Conservation (phyloP, 75 land plant genomes). For the Azolla pinnata region DNA sequence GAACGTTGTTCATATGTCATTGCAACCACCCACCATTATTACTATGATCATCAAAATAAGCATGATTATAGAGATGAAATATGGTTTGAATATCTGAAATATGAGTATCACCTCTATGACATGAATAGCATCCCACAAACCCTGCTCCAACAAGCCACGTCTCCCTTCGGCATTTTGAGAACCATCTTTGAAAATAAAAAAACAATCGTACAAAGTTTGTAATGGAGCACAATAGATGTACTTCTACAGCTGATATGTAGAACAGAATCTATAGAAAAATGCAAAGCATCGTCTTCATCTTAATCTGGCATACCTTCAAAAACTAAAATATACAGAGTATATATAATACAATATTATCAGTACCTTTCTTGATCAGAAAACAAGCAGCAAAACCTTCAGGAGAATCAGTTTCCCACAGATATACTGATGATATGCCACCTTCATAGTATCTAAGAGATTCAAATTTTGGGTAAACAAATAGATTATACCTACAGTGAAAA, state of each 20-base stretch:
- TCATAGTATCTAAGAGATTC: conserved; percentile 63
- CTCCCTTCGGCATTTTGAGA: conserved; percentile 73
- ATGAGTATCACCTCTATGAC: conserved; percentile 60
- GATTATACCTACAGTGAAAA: conserved; percentile 5
- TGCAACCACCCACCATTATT: neutral
- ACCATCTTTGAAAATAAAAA: conserved; percentile 43
- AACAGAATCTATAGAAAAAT: too few species aligned
- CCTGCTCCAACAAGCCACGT: conserved; percentile 66
- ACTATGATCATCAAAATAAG: too few species aligned
- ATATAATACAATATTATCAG: neutral
- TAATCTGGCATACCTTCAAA: too few species aligned
- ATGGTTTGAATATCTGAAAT: too few species aligned
- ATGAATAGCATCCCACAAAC: conserved; percentile 96
- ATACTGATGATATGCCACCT: conserved; percentile 94
- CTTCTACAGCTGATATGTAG: conserved; percentile 1
- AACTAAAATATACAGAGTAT: too few species aligned
- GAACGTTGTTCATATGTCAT: neutral
- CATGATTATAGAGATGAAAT: too few species aligned
- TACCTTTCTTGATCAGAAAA: conserved; percentile 90
- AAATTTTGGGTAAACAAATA: neutral
- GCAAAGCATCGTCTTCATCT: too few species aligned
- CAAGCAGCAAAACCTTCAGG: conserved; percentile 74
- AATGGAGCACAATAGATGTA: neutral
- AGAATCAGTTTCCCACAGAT: conserved; percentile 84
- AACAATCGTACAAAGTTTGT: neutral